These are phyloP conservation scores for Coffea humblotiana DNA, from an alignment of 305 asterid genomes.

Conservation along the genomic window DNA sequence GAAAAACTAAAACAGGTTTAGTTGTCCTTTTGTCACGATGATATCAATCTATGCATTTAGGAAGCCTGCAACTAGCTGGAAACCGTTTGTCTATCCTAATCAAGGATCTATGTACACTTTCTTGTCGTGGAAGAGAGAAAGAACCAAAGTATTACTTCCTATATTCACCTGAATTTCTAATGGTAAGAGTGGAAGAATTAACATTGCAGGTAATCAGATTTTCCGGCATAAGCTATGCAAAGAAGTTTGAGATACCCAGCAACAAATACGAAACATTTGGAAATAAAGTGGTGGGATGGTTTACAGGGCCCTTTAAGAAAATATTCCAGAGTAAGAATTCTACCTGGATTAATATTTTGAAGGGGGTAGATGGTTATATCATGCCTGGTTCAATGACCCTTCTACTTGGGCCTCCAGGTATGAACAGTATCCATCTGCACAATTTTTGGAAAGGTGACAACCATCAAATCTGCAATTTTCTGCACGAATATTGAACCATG, in stretches of 20 bases:
- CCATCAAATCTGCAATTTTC: no score
- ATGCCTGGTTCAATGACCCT: slow-evolving; percentile 21
- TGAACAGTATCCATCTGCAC: neutral
- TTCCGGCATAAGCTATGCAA: slow-evolving; percentile 8
- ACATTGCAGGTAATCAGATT: slow-evolving; percentile 15
- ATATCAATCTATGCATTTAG: neutral
- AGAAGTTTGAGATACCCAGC: slow-evolving; percentile 7
- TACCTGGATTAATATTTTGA: slow-evolving; percentile 8
- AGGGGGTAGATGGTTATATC: slow-evolving; percentile 15
- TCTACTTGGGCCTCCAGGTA: slow-evolving; percentile 22
- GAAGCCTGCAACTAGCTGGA: neutral
- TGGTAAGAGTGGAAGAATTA: neutral
- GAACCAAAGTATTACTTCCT: neutral
- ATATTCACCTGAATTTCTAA: neutral
- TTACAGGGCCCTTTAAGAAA: slow-evolving; percentile 1
- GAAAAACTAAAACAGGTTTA: no score
- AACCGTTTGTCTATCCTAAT: neutral
- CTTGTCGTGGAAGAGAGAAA: neutral
- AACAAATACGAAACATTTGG: slow-evolving; percentile 14
- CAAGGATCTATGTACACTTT: neutral
- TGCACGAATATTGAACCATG: neutral
- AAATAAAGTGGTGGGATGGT: slow-evolving; percentile 13
- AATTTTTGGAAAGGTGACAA: no score
- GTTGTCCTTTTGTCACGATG: neutral
- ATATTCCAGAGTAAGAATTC: neutral